Percentiles rank a stretch among this genome's conserved stretches.
Evolutionary conservation across 768 basidiomycete species (phyloP).

Genomic region (Calvatia gigantea): DNA sequence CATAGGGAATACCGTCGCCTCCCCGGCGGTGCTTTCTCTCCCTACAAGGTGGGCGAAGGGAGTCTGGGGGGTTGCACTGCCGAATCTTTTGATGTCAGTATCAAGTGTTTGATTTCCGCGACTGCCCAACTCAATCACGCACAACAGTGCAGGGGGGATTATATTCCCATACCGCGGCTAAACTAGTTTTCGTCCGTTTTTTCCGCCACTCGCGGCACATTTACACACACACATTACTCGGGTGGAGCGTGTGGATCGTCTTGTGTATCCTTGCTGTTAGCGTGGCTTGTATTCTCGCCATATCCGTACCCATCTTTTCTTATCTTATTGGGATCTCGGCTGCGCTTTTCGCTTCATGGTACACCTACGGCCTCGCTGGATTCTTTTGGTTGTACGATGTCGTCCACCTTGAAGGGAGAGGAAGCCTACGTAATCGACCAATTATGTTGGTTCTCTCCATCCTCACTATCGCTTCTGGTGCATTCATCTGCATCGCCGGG

Average conservation of each 20-base stretch:
- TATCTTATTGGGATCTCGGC: slow-evolving; percentile 51
- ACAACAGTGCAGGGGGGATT: slow-evolving; percentile 39
- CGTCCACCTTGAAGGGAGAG: slow-evolving; percentile 37
- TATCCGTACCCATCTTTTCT: slow-evolving; percentile 53
- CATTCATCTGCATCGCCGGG: slow-evolving; percentile 50
- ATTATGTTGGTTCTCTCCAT: slow-evolving; percentile 33
- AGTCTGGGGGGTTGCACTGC: slow-evolving; percentile 44
- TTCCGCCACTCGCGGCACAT: slow-evolving; percentile 47
- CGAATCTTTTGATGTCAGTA: slow-evolving; percentile 48
- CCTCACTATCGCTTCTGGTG: slow-evolving; percentile 42
- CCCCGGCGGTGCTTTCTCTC: slow-evolving; percentile 44
- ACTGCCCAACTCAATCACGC: neutral
- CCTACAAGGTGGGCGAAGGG: slow-evolving; percentile 48
- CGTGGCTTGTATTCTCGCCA: slow-evolving; percentile 43
- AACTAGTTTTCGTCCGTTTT: slow-evolving; percentile 48
- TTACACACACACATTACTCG: slow-evolving; percentile 39
- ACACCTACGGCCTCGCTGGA: slow-evolving; percentile 51
- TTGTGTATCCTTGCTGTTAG: slow-evolving; percentile 39
- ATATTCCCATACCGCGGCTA: slow-evolving; percentile 50
- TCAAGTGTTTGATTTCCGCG: neutral
- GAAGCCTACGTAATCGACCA: slow-evolving; percentile 28
- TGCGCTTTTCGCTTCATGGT: slow-evolving; percentile 56
- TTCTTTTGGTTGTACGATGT: slow-evolving; percentile 53
- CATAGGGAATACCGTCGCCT: slow-evolving; percentile 42
- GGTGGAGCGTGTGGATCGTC: slow-evolving; percentile 41